Conservation (phyloP, 2,329 filamentous ascomycete species). For the Pseudocercospora macadamiae region DNA sequence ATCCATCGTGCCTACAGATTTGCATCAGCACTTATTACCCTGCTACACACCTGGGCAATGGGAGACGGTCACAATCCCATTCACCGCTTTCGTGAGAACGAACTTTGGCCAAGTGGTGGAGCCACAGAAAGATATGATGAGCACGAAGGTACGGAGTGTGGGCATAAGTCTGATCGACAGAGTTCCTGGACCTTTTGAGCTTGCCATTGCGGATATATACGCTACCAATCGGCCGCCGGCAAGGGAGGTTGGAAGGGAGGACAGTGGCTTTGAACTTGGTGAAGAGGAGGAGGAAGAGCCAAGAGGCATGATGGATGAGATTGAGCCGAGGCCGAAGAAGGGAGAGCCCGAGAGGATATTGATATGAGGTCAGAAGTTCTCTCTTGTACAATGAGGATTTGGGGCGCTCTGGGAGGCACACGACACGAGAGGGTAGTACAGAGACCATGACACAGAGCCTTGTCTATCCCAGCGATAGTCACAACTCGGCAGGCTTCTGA, state of each 20-base stretch:
- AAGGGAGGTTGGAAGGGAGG: conserved; percentile 38
- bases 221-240: conserved; percentile 70
- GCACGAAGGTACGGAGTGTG: conserved; percentile 81
- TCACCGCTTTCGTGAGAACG: conserved; percentile 91
- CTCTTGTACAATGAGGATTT: no score
- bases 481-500: no score
- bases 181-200: conserved; percentile 82
- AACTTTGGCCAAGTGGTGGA: conserved; percentile 91
- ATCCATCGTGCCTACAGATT: conserved; percentile 87
- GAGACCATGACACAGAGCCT: no score
- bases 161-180: conserved; percentile 90
- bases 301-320: conserved; percentile 36
- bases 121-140: conserved; percentile 86
- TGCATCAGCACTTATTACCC: conserved; percentile 92
- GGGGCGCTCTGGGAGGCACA: no score
- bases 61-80: conserved; percentile 92
- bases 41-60: conserved; percentile 78
- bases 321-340: conserved; percentile 35
- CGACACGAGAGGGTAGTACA: no score
- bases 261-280: conserved; percentile 35
- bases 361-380: conserved; percentile 32
- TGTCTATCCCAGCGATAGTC: no score
- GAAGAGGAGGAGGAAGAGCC: conserved; percentile 26
- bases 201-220: conserved; percentile 86
- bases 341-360: conserved; percentile 41